These are phyloP conservation scores for Macrocybe gigantea DNA, from an alignment of 768 basidiomycete genomes.

Conservation along the genomic window DNA sequence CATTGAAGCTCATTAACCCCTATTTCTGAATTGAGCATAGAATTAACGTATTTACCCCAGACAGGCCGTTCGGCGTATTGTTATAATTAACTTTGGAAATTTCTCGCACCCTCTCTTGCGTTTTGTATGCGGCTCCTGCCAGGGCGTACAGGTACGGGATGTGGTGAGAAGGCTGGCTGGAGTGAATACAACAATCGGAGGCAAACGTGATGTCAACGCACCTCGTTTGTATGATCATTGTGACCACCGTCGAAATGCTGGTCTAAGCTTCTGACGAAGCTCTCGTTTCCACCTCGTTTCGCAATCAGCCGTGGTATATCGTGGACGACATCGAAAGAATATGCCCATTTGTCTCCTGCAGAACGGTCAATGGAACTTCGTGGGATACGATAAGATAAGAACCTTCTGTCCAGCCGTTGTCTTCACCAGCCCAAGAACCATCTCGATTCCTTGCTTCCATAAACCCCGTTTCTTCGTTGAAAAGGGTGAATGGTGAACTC, in stretches of 20 bases:
- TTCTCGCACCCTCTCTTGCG: constrained; percentile 62
- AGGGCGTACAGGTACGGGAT: constrained; percentile 79
- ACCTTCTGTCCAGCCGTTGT: constrained; percentile 81
- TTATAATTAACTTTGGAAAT: constrained; percentile 64
- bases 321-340: constrained; percentile 77
- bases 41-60: constrained; percentile 44
- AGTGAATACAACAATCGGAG: background rate
- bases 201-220: constrained; percentile 15
- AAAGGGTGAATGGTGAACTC: constrained; percentile 54
- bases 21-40: background rate
- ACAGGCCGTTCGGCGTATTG: constrained; percentile 59
- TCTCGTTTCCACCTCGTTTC: constrained; percentile 56
- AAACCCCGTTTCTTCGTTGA: constrained; percentile 65
- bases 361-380: background rate
- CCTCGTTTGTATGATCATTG: constrained; percentile 82
- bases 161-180: constrained; percentile 68
- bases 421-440: constrained; percentile 68
- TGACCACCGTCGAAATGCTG: constrained; percentile 55
- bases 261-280: constrained; percentile 64
- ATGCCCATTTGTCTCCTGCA: constrained; percentile 51
- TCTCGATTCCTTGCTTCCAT: constrained; percentile 73
- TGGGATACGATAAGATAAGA: background rate
- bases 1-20: background rate
- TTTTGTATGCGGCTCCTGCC: constrained; percentile 63
- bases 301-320: constrained; percentile 60